Evolutionary conservation across 73 alveolate genomes (phyloP), one percentile per base, ranked within the genome.

Genomic region (Paramecium pentaurelia): DNA sequence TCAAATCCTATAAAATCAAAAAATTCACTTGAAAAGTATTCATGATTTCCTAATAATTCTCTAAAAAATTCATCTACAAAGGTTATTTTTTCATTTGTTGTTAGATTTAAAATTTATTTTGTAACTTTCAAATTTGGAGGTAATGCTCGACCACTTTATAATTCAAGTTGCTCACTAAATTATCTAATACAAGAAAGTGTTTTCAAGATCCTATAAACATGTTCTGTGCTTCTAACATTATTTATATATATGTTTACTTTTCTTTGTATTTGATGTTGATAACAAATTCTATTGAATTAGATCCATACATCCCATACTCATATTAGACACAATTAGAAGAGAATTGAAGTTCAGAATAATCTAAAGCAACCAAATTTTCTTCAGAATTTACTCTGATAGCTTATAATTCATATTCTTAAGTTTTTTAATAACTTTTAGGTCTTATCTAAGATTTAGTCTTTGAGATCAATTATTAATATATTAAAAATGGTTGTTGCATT

Each of bases 271-370:
- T 45, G 28, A 80, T 49, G 45, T 42, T 80, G 10, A 80, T 80
- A 6, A 80, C 73, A 80, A 44, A 80, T 25, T 80, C 91, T 10
- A 80, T 49, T 32, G 91, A 80, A 49, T 80, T 80, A 8, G 91
- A 47, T 27, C 91, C 91, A 80, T 42, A 80, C 58, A 32, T 32
- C 0, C 91, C 91, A 80, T 80, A 80, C n/a, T 80, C 71, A 28
- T 45, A 80, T 20, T 49, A 14, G 16, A 44, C 20, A 47, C 91
- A 80, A 44, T 8, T 47, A 8, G 91, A 34, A 2, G 30, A 25
- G 30, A 80, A 45, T 12, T 80, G 25, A 16, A 80, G 58, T 42
- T 80, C 58, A 8, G 71, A 27, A 80, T 80, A 80, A 80, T 80
- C 77, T 37, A 73, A 37, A n/a, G 22, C 27, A 9, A 73, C 18